These are phyloP conservation scores for Thermothelomyces thermophilus DNA, from an alignment of 2,329 filamentous ascomycete species.

Conservation along the genomic window DNA sequence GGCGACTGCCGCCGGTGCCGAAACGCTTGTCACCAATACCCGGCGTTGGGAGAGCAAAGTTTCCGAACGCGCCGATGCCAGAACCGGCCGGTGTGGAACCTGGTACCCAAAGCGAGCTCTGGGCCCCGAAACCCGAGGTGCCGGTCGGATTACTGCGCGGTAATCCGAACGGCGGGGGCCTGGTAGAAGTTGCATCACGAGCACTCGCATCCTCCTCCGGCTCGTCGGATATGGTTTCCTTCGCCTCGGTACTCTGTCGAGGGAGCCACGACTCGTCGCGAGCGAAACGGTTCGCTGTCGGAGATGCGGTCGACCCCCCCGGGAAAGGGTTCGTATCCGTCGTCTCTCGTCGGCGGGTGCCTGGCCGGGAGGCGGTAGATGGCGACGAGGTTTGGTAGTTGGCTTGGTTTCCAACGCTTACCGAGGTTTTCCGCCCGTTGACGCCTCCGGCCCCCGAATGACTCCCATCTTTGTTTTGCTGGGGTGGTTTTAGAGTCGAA, in stretches of 20 bases:
- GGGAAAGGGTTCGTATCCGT: constrained; percentile 59
- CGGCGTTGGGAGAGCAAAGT: constrained; percentile 64
- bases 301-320: constrained; percentile 50
- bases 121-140: constrained; percentile 37
- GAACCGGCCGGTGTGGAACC: constrained; percentile 50
- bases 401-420: constrained; percentile 62
- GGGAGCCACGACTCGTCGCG: constrained; percentile 60
- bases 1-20: constrained; percentile 70
- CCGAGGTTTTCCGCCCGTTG: constrained; percentile 72
- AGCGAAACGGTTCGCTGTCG: constrained; percentile 52
- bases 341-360: constrained; percentile 76
- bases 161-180: constrained; percentile 38
- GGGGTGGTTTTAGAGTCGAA: constrained; percentile 81
- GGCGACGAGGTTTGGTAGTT: constrained; percentile 69
- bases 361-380: constrained; percentile 62
- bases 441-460: constrained; percentile 42
- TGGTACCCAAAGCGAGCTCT: constrained; percentile 42
- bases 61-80: constrained; percentile 81
- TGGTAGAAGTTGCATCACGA: constrained; percentile 28
- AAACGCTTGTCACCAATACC: constrained; percentile 63
- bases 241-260: constrained; percentile 48
- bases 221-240: constrained; percentile 47
- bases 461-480: constrained; percentile 62
- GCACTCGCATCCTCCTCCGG: constrained; percentile 40
- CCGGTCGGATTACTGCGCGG: constrained; percentile 50